Conservation (phyloP, 805 yeast genomes). For the Starmerella apicola region DNA sequence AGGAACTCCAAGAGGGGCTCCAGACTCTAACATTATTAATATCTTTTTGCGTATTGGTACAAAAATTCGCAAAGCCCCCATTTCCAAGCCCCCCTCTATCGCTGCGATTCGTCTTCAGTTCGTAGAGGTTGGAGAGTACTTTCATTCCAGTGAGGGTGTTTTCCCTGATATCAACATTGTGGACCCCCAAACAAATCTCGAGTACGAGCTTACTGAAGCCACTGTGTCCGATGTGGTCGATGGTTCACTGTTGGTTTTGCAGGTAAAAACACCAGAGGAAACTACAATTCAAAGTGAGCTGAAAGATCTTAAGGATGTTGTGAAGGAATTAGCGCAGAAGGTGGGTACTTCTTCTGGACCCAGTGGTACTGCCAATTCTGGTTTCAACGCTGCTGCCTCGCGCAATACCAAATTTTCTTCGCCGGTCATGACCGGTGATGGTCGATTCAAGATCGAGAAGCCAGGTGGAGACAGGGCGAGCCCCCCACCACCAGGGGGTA, state of each 20-base stretch:
- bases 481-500: background rate
- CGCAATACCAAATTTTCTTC: constrained; percentile 9
- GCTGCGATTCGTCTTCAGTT: constrained; percentile 45
- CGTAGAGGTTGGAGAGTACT: constrained; percentile 76
- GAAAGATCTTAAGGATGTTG: constrained; percentile 7
- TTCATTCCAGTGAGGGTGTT: constrained; percentile 48
- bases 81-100: constrained; percentile 17
- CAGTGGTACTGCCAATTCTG: background rate
- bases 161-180: constrained; percentile 72
- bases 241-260: constrained; percentile 49
- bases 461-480: no score
- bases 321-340: constrained; percentile 24
- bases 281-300: constrained; percentile 20
- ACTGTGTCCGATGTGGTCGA: constrained; percentile 43
- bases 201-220: constrained; percentile 71
- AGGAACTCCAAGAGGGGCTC: no score
- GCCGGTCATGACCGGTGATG: constrained; percentile 15
- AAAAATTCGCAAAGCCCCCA: constrained; percentile 17
- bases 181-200: constrained; percentile 45
- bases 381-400: no score
- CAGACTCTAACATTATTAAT: no score
- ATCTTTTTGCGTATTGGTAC: constrained; percentile 28
- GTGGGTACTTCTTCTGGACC: constrained; percentile 6
- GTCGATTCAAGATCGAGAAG: constrained; percentile 13
- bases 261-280: constrained; percentile 35